phyloP scores from a whole-genome alignment of 1,284 basidiomycete genomes.

The Ceratobasidium sp. region DNA sequence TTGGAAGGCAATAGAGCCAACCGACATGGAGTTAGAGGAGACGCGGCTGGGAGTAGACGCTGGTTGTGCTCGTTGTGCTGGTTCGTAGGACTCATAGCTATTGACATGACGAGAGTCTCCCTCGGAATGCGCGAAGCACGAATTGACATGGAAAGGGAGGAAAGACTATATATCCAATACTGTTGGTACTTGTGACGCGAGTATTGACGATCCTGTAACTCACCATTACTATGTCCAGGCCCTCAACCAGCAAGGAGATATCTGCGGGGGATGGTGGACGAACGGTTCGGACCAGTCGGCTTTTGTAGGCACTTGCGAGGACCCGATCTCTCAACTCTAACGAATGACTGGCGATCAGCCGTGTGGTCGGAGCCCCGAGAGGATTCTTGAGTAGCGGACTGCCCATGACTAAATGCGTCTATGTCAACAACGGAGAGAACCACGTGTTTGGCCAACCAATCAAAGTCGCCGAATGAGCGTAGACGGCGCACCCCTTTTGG shows the following conservation, averaged over 20 bases:
- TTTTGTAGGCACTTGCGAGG: conserved; percentile 40
- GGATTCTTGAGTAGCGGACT: conserved; percentile 15
- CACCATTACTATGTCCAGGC: conserved; percentile 13
- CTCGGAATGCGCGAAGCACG: conserved; percentile 10
- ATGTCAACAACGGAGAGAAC: conserved; percentile 28
- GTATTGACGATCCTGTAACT: background rate
- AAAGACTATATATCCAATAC: conserved; percentile 14
- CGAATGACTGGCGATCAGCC: conserved; percentile 43
- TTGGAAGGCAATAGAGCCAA: background rate
- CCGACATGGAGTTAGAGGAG: background rate
- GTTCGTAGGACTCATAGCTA: background rate
- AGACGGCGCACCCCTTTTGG: conserved; percentile 5
- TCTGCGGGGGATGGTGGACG: conserved; percentile 14
- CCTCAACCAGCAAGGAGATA: background rate
- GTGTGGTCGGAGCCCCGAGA: conserved; percentile 36
- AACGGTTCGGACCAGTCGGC: background rate
- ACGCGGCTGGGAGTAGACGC: background rate
- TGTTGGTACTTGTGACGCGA: conserved; percentile 10
- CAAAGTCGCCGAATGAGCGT: background rate
- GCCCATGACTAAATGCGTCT: conserved; percentile 19
- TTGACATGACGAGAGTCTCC: background rate
- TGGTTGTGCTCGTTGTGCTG: background rate
- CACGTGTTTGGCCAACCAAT: conserved; percentile 41
- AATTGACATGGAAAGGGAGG: conserved; percentile 6
- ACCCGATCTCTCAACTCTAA: conserved; percentile 1